Evolutionary conservation across 169 alveolate species (phyloP).

Genomic region (Cryptosporidium parvum): DNA sequence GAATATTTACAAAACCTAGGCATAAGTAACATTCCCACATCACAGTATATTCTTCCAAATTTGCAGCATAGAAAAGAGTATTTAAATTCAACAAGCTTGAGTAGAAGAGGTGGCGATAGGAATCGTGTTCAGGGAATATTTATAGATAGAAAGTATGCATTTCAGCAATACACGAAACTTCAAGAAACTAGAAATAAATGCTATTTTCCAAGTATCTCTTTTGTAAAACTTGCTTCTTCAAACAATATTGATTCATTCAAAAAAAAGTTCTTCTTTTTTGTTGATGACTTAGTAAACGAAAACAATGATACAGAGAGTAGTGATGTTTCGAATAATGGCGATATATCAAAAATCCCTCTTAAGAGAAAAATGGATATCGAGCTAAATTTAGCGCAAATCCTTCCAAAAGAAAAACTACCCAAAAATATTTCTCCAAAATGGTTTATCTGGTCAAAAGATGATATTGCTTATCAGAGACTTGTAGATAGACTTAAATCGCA

Average conservation of each 20-base stretch:
- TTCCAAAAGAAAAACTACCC: constrained; percentile 50
- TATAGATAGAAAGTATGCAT: constrained; percentile 74
- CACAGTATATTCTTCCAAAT: constrained; percentile 59
- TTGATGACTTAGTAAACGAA: neutral
- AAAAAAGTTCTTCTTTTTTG: neutral
- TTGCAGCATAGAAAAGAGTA: constrained; percentile 33
- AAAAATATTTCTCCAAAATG: constrained; percentile 36
- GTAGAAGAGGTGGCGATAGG: constrained; percentile 73
- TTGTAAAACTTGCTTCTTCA: neutral
- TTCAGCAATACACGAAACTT: constrained; percentile 44
- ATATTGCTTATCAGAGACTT: constrained; percentile 53
- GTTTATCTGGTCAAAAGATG: constrained; percentile 73
- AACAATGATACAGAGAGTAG: neutral
- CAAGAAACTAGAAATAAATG: constrained; percentile 38
- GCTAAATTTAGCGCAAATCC: neutral
- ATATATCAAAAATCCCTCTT: constrained; percentile 37
- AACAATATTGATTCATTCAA: neutral
- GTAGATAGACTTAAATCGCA: constrained; percentile 62
- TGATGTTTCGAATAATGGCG: neutral
- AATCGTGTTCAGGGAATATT: constrained; percentile 67
- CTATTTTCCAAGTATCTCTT: constrained; percentile 25
- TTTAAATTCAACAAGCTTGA: constrained; percentile 47
- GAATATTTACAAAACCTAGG: constrained; percentile 66
- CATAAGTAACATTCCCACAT: constrained; percentile 32
- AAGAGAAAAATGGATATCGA: constrained; percentile 25